These are phyloP conservation scores for Lentinula lateritia DNA, from an alignment of 768 basidiomycete genomes.

Conservation along the genomic window DNA sequence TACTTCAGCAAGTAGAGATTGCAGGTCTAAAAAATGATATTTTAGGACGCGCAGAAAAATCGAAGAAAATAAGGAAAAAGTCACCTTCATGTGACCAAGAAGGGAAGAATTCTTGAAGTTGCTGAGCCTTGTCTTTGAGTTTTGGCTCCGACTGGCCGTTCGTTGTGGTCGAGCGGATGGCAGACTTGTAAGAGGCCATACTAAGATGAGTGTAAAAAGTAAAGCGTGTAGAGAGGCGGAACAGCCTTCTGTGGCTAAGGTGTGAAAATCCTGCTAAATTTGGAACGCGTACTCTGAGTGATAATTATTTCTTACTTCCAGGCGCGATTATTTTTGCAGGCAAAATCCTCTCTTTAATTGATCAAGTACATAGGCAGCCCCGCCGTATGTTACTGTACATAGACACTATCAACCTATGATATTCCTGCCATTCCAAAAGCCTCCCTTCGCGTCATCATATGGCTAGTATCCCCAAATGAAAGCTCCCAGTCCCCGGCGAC, in stretches of 20 bases:
- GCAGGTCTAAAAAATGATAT: constrained; percentile 45
- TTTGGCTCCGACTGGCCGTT: constrained; percentile 31
- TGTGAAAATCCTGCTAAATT: not conserved
- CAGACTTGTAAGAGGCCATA: constrained; percentile 52
- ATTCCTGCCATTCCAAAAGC: not conserved
- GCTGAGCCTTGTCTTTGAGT: constrained; percentile 47
- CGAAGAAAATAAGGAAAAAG: constrained; percentile 10
- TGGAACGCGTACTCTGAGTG: not conserved
- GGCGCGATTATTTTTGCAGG: no score
- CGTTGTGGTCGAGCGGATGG: constrained; percentile 31
- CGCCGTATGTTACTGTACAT: no score
- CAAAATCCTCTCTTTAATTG: no score
- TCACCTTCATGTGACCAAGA: constrained; percentile 65
- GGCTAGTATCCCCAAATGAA: not conserved
- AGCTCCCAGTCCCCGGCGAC: not conserved
- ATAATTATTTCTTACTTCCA: no score
- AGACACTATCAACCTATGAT: not conserved
- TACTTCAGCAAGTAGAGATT: constrained; percentile 61
- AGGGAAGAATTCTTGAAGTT: constrained; percentile 71
- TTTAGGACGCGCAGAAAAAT: constrained; percentile 16
- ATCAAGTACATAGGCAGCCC: no score
- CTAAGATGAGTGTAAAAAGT: not conserved
- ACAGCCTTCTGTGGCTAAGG: not conserved
- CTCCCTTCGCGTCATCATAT: not conserved
- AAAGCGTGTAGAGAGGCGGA: not conserved